Conservation (phyloP, 768 basidiomycete genomes). For the Suillus clintonianus region DNA sequence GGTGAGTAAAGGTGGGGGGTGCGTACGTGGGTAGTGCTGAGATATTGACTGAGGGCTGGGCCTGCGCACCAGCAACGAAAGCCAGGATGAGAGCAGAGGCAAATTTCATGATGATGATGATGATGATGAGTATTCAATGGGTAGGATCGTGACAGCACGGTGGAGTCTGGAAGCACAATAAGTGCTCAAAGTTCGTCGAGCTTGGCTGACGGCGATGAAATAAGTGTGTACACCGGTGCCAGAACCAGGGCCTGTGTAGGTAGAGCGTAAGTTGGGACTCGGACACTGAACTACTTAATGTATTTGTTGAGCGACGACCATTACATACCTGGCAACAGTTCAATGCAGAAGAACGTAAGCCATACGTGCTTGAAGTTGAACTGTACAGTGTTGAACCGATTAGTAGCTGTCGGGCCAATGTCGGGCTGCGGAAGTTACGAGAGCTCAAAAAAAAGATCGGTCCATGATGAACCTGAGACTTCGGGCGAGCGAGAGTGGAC, state of each 20-base stretch:
- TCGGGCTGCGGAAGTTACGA: neutral
- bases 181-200: neutral
- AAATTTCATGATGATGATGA: conserved; percentile 1
- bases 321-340: neutral
- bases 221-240: neutral
- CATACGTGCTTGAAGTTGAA: no score
- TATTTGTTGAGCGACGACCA: neutral
- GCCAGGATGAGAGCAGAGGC: neutral
- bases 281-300: no score
- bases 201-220: neutral
- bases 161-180: neutral
- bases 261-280: neutral
- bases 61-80: neutral
- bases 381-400: neutral
- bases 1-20: neutral
- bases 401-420: neutral
- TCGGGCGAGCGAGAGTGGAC: neutral
- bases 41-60: neutral
- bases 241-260: no score
- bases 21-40: neutral
- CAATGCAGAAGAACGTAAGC: neutral
- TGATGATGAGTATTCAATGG: neutral
- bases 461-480: neutral
- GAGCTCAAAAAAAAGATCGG: neutral
- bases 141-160: neutral